phyloP scores from a whole-genome alignment of 805 yeast genomes.

The Metschnikowia kunwiensis region DNA sequence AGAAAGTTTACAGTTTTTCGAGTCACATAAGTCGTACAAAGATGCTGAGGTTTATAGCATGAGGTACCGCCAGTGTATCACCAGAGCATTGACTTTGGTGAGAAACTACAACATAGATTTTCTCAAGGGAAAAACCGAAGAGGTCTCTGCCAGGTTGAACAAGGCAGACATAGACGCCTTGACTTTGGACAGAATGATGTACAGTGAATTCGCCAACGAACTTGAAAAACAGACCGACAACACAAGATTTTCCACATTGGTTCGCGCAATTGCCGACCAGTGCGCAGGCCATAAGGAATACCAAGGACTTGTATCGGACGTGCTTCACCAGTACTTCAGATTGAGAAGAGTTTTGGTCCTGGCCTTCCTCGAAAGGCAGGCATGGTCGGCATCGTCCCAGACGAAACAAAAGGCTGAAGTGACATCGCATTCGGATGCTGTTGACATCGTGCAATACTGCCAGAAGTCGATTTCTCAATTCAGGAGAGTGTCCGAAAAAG shows the following conservation, averaged over 20 bases:
- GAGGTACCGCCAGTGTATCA: constrained; percentile 78
- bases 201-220: constrained; percentile 17
- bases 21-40: constrained; percentile 49
- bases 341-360: constrained; percentile 51
- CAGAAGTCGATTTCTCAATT: constrained; percentile 62
- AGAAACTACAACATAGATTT: constrained; percentile 59
- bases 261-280: constrained; percentile 13
- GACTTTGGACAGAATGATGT: constrained; percentile 17
- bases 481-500: constrained; percentile 58
- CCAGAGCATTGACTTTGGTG: constrained; percentile 73
- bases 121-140: constrained; percentile 24
- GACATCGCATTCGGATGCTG: constrained; percentile 13
- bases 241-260: constrained; percentile 14
- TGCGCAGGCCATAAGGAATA: constrained; percentile 48
- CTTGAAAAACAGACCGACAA: constrained; percentile 17
- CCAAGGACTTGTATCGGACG: constrained; percentile 63
- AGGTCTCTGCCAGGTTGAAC: constrained; percentile 8
- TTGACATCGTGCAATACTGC: constrained; percentile 49
- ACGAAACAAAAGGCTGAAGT: background rate
- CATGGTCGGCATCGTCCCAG: constrained; percentile 20
- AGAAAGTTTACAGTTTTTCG: constrained; percentile 59
- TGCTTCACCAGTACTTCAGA: constrained; percentile 60
- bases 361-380: constrained; percentile 34
- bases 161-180: constrained; percentile 9
- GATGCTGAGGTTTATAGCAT: constrained; percentile 67